Conservation (phyloP, 306 rosid genomes). For the Lathyrus sativus region DNA sequence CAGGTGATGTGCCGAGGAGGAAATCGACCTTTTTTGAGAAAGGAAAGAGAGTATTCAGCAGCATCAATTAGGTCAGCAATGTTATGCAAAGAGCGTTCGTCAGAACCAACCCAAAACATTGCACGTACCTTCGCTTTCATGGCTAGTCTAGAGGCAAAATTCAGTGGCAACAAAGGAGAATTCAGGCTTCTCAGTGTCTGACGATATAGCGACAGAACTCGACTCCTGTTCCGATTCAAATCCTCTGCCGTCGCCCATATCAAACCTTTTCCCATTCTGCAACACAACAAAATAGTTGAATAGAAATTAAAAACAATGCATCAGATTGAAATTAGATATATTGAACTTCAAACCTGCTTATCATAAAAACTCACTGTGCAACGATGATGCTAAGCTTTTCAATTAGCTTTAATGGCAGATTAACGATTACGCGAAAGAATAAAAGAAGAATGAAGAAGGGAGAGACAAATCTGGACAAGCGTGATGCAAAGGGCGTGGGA, state of each 20-base stretch:
- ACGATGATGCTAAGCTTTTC: too few species aligned
- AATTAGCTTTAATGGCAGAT: background rate
- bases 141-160: constrained; percentile 65
- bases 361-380: too few species aligned
- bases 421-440: background rate
- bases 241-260: constrained; percentile 93
- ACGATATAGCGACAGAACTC: constrained; percentile 70
- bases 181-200: constrained; percentile 73
- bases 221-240: constrained; percentile 57
- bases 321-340: background rate
- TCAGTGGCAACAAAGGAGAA: constrained; percentile 65
- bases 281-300: background rate
- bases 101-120: constrained; percentile 77
- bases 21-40: constrained; percentile 59
- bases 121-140: constrained; percentile 67
- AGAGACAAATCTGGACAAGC: background rate
- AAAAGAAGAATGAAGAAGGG: too few species aligned
- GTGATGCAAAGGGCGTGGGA: too few species aligned
- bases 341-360: too few species aligned
- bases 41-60: constrained; percentile 78
- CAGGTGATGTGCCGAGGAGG: constrained; percentile 42
- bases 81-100: constrained; percentile 76
- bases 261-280: constrained; percentile 57
- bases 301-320: background rate
- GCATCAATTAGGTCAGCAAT: constrained; percentile 76